phyloP scores from a whole-genome alignment of 768 basidiomycete species.

The Pleurotus platypus region DNA sequence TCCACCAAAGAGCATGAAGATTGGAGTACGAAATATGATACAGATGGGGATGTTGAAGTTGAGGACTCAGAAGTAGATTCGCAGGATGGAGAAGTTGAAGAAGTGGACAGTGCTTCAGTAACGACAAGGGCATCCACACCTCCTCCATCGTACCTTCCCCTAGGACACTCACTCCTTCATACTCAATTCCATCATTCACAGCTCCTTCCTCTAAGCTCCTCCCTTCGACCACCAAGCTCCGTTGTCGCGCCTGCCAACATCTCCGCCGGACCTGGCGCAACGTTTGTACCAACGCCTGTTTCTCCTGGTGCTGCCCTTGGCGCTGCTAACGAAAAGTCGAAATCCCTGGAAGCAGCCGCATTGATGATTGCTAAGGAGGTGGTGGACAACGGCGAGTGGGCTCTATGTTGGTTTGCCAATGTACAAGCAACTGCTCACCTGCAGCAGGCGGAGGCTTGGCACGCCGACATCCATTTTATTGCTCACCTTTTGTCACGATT shows the following conservation, averaged over 20 bases:
- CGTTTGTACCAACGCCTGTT: conserved; percentile 74
- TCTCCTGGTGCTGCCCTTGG: conserved; percentile 75
- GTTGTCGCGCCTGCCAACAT: conserved; percentile 43
- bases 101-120: conserved; percentile 27
- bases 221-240: conserved; percentile 57
- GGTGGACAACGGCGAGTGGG: conserved; percentile 72
- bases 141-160: conserved; percentile 65
- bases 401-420: conserved; percentile 58
- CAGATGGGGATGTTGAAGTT: conserved; percentile 13
- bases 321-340: conserved; percentile 59
- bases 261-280: conserved; percentile 29
- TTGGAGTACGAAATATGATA: conserved; percentile 38
- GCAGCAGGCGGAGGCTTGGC: conserved; percentile 45
- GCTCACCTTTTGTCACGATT: conserved; percentile 38
- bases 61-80: conserved; percentile 36
- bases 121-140: conserved; percentile 64
- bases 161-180: conserved; percentile 63
- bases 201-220: conserved; percentile 58
- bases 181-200: conserved; percentile 64
- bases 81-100: conserved; percentile 30
- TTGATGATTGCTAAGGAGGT: conserved; percentile 61
- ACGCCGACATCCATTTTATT: conserved; percentile 48
- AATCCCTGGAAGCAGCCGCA: conserved; percentile 65
- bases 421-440: conserved; percentile 16
- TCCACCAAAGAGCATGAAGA: conserved; percentile 42